Percentiles rank a stretch among this genome's conserved stretches.
These are phyloP conservation scores for Verticillium zaregamsianum DNA, from an alignment of 2,329 filamentous ascomycete species.

Conservation along the genomic window DNA sequence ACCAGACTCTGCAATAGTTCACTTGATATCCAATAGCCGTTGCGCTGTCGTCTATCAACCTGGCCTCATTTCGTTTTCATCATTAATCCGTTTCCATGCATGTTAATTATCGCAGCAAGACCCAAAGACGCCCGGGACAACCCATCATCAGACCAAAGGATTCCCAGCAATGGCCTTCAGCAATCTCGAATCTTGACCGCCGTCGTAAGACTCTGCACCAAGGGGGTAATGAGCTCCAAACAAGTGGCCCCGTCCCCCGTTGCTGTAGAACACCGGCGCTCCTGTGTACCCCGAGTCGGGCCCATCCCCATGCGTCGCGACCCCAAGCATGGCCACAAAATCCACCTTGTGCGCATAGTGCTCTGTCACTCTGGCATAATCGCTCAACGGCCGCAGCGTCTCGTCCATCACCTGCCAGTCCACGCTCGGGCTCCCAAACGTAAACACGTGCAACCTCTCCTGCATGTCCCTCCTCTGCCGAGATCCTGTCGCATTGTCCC, in stretches of 20 bases:
- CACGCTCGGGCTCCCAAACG: constrained; percentile 8
- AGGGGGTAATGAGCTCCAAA: constrained; percentile 1
- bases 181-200: background rate
- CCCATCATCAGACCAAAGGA: background rate
- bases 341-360: constrained; percentile 7
- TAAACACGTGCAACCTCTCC: background rate
- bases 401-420: constrained; percentile 6
- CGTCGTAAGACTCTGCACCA: background rate
- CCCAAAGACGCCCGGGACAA: too few relatives aligned
- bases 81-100: too few relatives aligned
- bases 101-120: too few relatives aligned
- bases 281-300: background rate
- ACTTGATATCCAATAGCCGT: too few relatives aligned
- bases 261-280: background rate
- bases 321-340: constrained; percentile 9
- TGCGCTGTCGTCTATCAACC: too few relatives aligned
- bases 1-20: too few relatives aligned
- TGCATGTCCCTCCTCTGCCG: background rate
- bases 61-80: too few relatives aligned
- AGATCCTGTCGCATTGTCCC: background rate
- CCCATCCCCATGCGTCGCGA: background rate
- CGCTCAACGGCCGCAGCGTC: background rate
- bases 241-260: background rate
- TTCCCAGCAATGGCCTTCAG: background rate
- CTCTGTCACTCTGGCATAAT: constrained; percentile 6